Conservation (phyloP, 768 basidiomycete genomes). For the Leccinum ochraceum region DNA sequence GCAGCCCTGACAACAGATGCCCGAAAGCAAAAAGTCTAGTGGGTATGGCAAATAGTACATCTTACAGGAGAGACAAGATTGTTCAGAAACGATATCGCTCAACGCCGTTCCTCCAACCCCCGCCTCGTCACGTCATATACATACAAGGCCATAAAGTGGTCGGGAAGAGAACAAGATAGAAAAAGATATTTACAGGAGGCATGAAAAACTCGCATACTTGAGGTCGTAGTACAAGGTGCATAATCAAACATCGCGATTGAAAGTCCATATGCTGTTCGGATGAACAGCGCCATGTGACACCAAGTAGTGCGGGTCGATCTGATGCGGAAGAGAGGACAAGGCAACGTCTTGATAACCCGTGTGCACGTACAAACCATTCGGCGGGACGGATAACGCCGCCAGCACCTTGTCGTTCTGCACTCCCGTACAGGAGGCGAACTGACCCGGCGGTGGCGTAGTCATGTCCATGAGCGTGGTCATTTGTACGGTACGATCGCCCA, state of each 20-base stretch:
- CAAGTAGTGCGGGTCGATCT: conserved; percentile 15
- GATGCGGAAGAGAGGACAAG: conserved; percentile 10
- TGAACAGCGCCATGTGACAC: conserved; percentile 17
- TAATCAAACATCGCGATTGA: conserved; percentile 17
- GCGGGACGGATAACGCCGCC: conserved; percentile 19
- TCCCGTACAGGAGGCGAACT: conserved; percentile 37
- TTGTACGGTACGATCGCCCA: conserved; percentile 57
- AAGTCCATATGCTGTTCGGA: conserved; percentile 16
- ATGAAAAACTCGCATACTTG: conserved; percentile 12
- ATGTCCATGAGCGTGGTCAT: conserved; percentile 55
- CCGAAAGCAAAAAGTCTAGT: conserved; percentile 20
- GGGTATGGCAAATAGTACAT: conserved; percentile 29
- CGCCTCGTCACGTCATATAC: conserved; percentile 22
- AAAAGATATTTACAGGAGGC: conserved; percentile 24
- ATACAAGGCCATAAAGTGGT: conserved; percentile 21
- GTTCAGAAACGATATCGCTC: conserved; percentile 17
- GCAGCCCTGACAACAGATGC: not conserved
- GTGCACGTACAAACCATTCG: conserved; percentile 22
- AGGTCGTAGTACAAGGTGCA: conserved; percentile 2
- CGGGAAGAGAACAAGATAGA: conserved; percentile 12
- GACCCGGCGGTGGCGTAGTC: conserved; percentile 35
- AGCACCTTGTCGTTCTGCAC: conserved; percentile 38
- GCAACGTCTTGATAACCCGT: conserved; percentile 16
- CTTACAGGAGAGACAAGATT: conserved; percentile 23
- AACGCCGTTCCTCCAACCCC: conserved; percentile 17